Evolutionary conservation across 208 protist species (phyloP).

Genomic region (Trypanosomatidae sp.): DNA sequence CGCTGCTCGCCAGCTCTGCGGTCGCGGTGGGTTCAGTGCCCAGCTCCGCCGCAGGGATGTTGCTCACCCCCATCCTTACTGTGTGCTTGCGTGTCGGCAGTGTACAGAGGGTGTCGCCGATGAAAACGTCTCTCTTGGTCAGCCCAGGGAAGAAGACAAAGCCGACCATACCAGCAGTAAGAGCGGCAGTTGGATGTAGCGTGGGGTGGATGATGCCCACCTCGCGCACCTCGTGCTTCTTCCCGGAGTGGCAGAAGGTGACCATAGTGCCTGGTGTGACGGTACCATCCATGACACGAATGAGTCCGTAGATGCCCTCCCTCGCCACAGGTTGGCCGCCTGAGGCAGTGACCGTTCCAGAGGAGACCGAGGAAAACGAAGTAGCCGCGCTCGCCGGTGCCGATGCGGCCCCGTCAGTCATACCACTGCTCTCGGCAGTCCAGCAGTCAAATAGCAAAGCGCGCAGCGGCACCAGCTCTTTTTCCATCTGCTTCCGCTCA

Average conservation of each 20-base stretch:
- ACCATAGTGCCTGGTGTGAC: slow-evolving; percentile 76
- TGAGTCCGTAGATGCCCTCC: slow-evolving; percentile 73
- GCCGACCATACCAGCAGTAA: slow-evolving; percentile 95
- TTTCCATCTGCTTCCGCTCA: slow-evolving; percentile 47
- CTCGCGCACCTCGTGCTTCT: slow-evolving; percentile 85
- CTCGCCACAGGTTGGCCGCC: slow-evolving; percentile 25
- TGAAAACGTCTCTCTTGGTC: slow-evolving; percentile 79
- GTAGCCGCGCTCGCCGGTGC: not conserved
- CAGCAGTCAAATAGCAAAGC: slow-evolving; percentile 97
- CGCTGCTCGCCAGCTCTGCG: not conserved
- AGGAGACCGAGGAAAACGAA: slow-evolving; percentile 1
- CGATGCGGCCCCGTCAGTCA: slow-evolving; percentile 33
- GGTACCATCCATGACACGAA: slow-evolving; percentile 91
- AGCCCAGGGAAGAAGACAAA: slow-evolving; percentile 92
- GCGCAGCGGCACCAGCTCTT: slow-evolving; percentile 79
- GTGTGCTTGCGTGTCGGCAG: slow-evolving; percentile 59
- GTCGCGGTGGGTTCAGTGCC: not conserved
- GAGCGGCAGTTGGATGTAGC: slow-evolving; percentile 67
- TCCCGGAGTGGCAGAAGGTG: slow-evolving; percentile 58
- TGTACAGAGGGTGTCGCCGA: slow-evolving; percentile 95
- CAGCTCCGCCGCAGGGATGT: not conserved
- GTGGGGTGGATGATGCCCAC: slow-evolving; percentile 96
- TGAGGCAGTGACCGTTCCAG: not conserved
- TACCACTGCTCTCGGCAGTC: slow-evolving; percentile 92
- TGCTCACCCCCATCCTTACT: slow-evolving; percentile 12